These are phyloP conservation scores for Neurospora sp. DNA, from an alignment of 495 filamentous ascomycete species.

Conservation along the genomic window DNA sequence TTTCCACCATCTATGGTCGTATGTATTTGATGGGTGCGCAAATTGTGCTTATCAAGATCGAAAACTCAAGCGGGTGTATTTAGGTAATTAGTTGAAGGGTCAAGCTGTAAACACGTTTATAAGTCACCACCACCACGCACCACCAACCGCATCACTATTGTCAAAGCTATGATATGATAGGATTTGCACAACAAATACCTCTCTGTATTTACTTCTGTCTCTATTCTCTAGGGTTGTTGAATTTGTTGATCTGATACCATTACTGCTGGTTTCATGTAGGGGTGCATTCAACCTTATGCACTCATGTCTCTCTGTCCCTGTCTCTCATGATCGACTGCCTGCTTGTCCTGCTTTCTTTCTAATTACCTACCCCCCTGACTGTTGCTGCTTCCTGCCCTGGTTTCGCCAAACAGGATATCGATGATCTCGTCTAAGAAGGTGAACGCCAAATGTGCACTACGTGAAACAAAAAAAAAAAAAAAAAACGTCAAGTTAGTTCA, in stretches of 20 bases:
- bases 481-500: constrained; percentile 1
- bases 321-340: not conserved
- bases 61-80: not conserved
- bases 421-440: constrained; percentile 72
- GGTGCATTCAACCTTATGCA: not conserved
- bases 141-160: not conserved
- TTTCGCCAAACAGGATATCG: constrained; percentile 55
- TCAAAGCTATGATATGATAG: not conserved
- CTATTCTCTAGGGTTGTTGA: not conserved
- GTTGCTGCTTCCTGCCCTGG: not conserved
- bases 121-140: not conserved
- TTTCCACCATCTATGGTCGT: constrained; percentile 10
- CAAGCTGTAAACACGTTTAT: not conserved
- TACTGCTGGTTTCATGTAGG: not conserved
- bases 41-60: not conserved
- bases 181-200: not conserved
- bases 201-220: not conserved
- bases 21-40: not conserved
- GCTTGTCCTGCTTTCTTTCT: not conserved
- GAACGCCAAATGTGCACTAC: constrained; percentile 66
- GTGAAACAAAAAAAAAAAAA: not conserved
- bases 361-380: not conserved
- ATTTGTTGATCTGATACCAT: not conserved
- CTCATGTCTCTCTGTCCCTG: not conserved
- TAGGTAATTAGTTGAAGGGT: not conserved